phyloP scores from a whole-genome alignment of 805 yeast species.

The Kodamaea kakaduensis region DNA sequence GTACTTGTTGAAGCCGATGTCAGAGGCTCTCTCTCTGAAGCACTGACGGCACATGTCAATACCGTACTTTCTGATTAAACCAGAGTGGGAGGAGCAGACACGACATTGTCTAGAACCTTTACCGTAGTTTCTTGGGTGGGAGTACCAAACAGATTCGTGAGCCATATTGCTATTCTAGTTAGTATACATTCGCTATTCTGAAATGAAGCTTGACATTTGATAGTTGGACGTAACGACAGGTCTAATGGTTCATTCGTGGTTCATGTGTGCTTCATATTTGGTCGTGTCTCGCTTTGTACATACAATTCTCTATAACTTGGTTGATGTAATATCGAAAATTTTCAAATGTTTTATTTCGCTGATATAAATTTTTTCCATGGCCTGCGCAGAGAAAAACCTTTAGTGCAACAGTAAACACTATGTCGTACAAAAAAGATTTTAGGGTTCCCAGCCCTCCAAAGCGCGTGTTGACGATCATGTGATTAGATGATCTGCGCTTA shows the following conservation, averaged over 20 bases:
- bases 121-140: constrained; percentile 99
- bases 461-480: background rate
- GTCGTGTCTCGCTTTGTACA: constrained; percentile 9
- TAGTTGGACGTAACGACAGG: no score
- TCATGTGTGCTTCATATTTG: no score
- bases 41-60: constrained; percentile 99
- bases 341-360: constrained; percentile 5
- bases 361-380: constrained; percentile 7
- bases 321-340: constrained; percentile 13
- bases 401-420: constrained; percentile 3
- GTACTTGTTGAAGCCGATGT: constrained; percentile 98
- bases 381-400: constrained; percentile 4
- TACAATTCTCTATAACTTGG: constrained; percentile 19
- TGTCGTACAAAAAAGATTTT: background rate
- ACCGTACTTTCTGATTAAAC: constrained; percentile 99
- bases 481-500: constrained; percentile 3
- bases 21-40: constrained; percentile 99
- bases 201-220: background rate
- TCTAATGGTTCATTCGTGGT: no score
- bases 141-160: constrained; percentile 99
- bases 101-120: constrained; percentile 99
- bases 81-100: constrained; percentile 97
- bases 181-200: constrained; percentile 20
- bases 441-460: constrained; percentile 1
- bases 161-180: constrained; percentile 72